Evolutionary conservation across 225 moss, liverwort and hornwort genomes (phyloP).

Genomic region (Polytrichum formosum): DNA sequence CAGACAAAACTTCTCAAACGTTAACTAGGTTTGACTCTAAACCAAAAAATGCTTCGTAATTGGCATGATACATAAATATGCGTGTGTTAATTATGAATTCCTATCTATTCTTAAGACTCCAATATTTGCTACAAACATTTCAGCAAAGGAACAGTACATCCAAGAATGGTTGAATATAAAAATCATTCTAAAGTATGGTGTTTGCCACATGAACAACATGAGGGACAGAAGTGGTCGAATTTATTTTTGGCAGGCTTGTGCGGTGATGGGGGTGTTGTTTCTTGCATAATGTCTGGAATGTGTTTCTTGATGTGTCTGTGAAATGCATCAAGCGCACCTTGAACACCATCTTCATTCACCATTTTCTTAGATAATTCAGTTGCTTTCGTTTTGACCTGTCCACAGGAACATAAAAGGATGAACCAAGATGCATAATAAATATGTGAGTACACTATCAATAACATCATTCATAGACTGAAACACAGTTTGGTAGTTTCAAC

Average conservation of each 20-base stretch:
- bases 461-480: no score
- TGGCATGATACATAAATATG: no score
- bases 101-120: no score
- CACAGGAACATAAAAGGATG: background rate
- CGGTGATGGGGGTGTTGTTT: slow-evolving; percentile 15
- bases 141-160: no score
- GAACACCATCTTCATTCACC: slow-evolving; percentile 76
- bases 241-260: slow-evolving; percentile 6
- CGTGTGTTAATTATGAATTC: no score
- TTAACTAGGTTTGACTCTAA: no score
- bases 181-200: background rate
- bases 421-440: background rate
- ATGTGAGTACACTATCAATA: no score
- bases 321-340: slow-evolving; percentile 84
- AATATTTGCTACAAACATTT: no score
- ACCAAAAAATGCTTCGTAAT: no score
- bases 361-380: slow-evolving; percentile 64
- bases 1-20: no score
- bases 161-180: no score
- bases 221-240: slow-evolving; percentile 16
- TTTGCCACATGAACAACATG: slow-evolving; percentile 23
- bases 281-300: slow-evolving; percentile 38
- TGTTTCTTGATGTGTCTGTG: slow-evolving; percentile 69
- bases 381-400: slow-evolving; percentile 72
- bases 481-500: no score